Percentiles rank a stretch among this genome's conserved stretches.
phyloP scores from a whole-genome alignment of 208 protist species.

The Leishmania gerbilli region DNA sequence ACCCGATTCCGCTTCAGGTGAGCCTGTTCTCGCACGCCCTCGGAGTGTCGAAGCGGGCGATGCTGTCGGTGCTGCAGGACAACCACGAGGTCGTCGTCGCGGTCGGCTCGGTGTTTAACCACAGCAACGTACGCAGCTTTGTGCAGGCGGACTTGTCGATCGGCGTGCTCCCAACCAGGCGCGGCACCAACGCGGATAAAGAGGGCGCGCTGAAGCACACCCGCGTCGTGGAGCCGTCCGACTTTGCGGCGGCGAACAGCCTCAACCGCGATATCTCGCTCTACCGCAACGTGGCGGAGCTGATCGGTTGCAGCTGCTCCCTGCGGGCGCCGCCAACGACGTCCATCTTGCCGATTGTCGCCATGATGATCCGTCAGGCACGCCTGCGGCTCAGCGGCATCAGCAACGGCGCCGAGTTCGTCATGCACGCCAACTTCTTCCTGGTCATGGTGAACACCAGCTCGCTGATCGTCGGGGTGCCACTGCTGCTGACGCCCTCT shows the following conservation, averaged over 20 bases:
- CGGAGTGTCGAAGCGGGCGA: slow-evolving; percentile 80
- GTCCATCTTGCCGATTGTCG: slow-evolving; percentile 82
- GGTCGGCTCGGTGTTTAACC: slow-evolving; percentile 91
- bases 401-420: slow-evolving; percentile 83
- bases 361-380: slow-evolving; percentile 82
- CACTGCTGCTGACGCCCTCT: slow-evolving; percentile 71
- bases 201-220: slow-evolving; percentile 55
- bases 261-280: slow-evolving; percentile 76
- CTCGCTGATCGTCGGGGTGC: slow-evolving; percentile 52
- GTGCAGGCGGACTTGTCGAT: slow-evolving; percentile 92
- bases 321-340: slow-evolving; percentile 73
- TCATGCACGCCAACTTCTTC: slow-evolving; percentile 81
- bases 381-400: slow-evolving; percentile 83
- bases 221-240: slow-evolving; percentile 73
- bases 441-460: slow-evolving; percentile 70
- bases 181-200: slow-evolving; percentile 71
- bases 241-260: slow-evolving; percentile 55
- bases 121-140: slow-evolving; percentile 92
- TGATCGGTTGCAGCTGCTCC: slow-evolving; percentile 82
- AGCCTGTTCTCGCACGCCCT: slow-evolving; percentile 94
- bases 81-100: slow-evolving; percentile 94
- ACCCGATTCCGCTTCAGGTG: slow-evolving; percentile 95
- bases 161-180: slow-evolving; percentile 83
- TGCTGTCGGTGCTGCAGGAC: slow-evolving; percentile 94
- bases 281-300: slow-evolving; percentile 85